Evolutionary conservation across 1,284 basidiomycete genomes (phyloP).

Genomic region (Rhodotorula sp.): DNA sequence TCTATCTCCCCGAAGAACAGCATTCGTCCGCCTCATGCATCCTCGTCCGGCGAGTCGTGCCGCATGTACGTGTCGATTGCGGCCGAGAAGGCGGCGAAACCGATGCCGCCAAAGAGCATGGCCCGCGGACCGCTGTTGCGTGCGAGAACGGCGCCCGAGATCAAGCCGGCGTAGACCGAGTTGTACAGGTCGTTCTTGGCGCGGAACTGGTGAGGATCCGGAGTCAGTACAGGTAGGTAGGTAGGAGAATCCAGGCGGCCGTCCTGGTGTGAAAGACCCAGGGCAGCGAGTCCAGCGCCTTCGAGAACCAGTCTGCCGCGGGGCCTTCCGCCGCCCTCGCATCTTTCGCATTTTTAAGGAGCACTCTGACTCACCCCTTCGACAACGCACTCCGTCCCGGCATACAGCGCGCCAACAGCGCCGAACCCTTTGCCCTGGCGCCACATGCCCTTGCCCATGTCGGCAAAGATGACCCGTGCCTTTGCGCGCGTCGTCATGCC

Average conservation of each 20-base stretch:
- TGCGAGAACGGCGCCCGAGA: conserved; percentile 60
- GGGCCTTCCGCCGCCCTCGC: too few relatives aligned
- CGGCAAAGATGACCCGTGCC: conserved; percentile 82
- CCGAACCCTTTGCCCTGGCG: conserved; percentile 86
- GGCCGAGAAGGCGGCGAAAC: conserved; percentile 86
- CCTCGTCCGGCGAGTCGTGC: conserved; percentile 70
- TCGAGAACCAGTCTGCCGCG: too few relatives aligned
- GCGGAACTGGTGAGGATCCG: conserved; percentile 66
- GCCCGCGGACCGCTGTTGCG: conserved; percentile 75
- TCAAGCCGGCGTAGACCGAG: conserved; percentile 56
- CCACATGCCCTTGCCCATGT: conserved; percentile 94
- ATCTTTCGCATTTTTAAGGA: not conserved
- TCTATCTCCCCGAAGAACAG: not conserved
- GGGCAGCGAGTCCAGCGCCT: not conserved
- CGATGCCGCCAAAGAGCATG: conserved; percentile 69
- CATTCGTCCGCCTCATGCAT: conserved; percentile 1
- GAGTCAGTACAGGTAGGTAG: not conserved
- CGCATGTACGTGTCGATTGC: conserved; percentile 84
- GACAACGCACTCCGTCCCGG: conserved; percentile 91
- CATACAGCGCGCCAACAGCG: conserved; percentile 90
- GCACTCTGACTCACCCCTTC: conserved; percentile 74
- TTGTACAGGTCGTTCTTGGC: conserved; percentile 94
- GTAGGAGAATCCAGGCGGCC: too few relatives aligned
- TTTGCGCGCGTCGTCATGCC: conserved; percentile 66
- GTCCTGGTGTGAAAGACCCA: too few relatives aligned